These are phyloP conservation scores for Trichoderma erinaceum DNA, from an alignment of 495 filamentous ascomycete species.

Conservation along the genomic window DNA sequence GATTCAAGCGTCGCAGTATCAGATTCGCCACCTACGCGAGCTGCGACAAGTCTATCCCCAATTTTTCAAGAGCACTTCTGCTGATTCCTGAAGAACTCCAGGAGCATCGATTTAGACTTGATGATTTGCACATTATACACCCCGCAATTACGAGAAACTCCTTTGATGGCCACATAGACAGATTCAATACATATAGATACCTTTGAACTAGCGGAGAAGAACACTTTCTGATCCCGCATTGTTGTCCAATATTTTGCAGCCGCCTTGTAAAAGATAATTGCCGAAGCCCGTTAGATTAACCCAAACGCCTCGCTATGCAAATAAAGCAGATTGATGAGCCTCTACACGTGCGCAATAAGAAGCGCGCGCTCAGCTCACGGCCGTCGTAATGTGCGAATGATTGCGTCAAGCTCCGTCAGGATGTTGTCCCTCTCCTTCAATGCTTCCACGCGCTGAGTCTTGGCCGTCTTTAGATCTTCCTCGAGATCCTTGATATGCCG, in stretches of 20 bases:
- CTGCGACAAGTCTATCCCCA: constrained; percentile 67
- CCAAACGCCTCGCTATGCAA: constrained; percentile 9
- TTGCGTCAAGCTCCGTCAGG: constrained; percentile 58
- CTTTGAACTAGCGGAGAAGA: constrained; percentile 11
- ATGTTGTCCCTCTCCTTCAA: constrained; percentile 65
- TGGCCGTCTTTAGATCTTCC: constrained; percentile 63
- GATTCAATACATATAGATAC: constrained; percentile 12
- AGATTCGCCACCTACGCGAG: constrained; percentile 66
- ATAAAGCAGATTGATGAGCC: background rate
- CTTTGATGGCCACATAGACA: background rate
- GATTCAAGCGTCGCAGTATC: constrained; percentile 56
- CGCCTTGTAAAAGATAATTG: background rate
- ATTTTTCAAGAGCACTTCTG: constrained; percentile 57
- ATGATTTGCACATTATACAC: background rate
- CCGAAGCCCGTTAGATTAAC: constrained; percentile 1
- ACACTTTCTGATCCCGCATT: background rate
- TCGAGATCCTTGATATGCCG: constrained; percentile 68
- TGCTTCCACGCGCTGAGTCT: constrained; percentile 64
- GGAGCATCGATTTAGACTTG: background rate
- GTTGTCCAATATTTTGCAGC: background rate
- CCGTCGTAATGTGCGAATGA: constrained; percentile 54
- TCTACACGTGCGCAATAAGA: background rate
- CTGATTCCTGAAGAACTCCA: background rate
- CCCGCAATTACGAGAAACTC: background rate
- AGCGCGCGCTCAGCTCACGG: constrained; percentile 27